Conservation (phyloP, 108 stramenopile genomes). For the Nannochloropsis gaditana region DNA sequence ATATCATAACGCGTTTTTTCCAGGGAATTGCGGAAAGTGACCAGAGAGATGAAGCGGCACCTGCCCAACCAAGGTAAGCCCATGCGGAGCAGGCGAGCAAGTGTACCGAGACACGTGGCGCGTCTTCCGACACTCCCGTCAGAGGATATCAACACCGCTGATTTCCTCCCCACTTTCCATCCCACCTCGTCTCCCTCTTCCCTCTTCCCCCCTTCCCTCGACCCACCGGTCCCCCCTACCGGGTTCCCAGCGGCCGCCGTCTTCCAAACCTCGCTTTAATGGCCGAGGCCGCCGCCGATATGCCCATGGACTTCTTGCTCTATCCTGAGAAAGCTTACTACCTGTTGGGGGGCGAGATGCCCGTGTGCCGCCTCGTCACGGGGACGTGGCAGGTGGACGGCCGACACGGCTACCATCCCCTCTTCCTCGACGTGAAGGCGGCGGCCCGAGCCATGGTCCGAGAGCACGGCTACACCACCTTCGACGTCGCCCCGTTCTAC, state of each 20-base stretch:
- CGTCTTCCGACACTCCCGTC: no score
- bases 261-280: neutral
- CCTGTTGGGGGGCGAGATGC: neutral
- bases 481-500: neutral
- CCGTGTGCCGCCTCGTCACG: neutral
- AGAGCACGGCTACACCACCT: neutral
- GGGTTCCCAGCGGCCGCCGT: neutral
- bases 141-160: no score
- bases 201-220: neutral
- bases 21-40: neutral
- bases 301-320: neutral
- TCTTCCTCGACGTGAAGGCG: neutral
- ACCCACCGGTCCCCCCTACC: neutral
- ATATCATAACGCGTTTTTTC: neutral
- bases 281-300: neutral
- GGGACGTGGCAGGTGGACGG: conserved; percentile 9
- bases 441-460: neutral
- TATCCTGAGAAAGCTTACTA: neutral
- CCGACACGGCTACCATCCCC: conserved; percentile 9
- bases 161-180: neutral
- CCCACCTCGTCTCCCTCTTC: neutral
- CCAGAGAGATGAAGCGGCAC: neutral
- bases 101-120: no score
- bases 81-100: neutral
- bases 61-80: neutral